These are phyloP conservation scores for Aspergillus persii DNA, from an alignment of 2,329 filamentous ascomycete species.

Conservation along the genomic window DNA sequence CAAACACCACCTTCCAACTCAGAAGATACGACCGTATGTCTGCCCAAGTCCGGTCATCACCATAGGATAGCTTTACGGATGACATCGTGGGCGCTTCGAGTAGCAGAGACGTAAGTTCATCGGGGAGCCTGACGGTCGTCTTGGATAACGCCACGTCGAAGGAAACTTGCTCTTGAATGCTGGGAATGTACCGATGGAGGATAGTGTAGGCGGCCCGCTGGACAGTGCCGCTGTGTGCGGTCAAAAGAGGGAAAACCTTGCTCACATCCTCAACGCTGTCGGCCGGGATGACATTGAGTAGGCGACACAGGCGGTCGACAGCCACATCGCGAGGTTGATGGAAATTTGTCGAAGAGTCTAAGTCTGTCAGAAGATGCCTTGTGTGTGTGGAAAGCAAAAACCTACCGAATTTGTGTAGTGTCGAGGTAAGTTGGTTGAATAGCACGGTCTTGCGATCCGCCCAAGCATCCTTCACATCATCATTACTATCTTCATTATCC, in stretches of 20 bases:
- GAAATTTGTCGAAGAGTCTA: slow-evolving; percentile 50
- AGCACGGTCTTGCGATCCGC: slow-evolving; percentile 58
- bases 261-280: slow-evolving; percentile 61
- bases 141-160: slow-evolving; percentile 64
- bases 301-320: slow-evolving; percentile 69
- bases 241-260: slow-evolving; percentile 72
- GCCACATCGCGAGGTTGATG: slow-evolving; percentile 72
- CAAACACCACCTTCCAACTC: slow-evolving; percentile 87
- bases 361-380: slow-evolving; percentile 6
- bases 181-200: slow-evolving; percentile 75
- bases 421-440: slow-evolving; percentile 54
- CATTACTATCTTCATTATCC: slow-evolving; percentile 65
- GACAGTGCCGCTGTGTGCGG: slow-evolving; percentile 70
- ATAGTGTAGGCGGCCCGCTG: slow-evolving; percentile 79
- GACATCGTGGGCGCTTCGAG: slow-evolving; percentile 72
- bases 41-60: slow-evolving; percentile 65
- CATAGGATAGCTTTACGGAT: slow-evolving; percentile 62
- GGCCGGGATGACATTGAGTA: slow-evolving; percentile 63
- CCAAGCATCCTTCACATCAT: slow-evolving; percentile 77
- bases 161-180: slow-evolving; percentile 75
- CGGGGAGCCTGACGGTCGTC: slow-evolving; percentile 66
- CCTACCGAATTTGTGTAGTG: slow-evolving; percentile 42
- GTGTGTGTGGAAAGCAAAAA: background rate
- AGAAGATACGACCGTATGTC: slow-evolving; percentile 76
- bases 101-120: slow-evolving; percentile 80